Percentiles rank a stretch among this genome's conserved stretches.
Conservation (phyloP, 2,329 filamentous ascomycete genomes). For the Trichoderma endophyticum region DNA sequence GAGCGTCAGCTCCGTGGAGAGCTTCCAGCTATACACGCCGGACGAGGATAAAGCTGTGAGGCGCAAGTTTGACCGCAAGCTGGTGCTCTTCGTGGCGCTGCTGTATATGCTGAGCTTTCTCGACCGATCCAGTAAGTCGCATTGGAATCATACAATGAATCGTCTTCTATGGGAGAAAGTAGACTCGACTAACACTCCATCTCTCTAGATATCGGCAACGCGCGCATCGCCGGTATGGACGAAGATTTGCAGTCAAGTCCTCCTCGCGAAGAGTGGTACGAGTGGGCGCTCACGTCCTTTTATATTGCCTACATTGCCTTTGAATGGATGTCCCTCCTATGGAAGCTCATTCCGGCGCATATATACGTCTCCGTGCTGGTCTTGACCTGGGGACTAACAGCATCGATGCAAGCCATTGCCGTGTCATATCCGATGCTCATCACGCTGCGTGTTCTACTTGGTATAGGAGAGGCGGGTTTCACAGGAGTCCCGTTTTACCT, state of each 20-base stretch:
- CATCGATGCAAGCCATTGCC: conserved; percentile 67
- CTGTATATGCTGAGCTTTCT: conserved; percentile 84
- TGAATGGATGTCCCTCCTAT: conserved; percentile 64
- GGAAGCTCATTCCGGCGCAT: conserved; percentile 58
- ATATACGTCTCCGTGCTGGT: conserved; percentile 61
- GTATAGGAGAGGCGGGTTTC: conserved; percentile 64
- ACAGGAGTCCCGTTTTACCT: conserved; percentile 62
- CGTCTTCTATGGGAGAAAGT: not conserved
- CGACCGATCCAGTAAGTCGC: conserved; percentile 71
- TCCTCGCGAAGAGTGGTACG: conserved; percentile 49
- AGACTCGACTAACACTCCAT: not conserved
- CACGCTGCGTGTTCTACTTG: conserved; percentile 53
- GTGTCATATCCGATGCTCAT: conserved; percentile 62
- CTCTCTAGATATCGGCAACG: conserved; percentile 58
- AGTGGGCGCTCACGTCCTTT: conserved; percentile 59
- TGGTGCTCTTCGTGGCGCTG: conserved; percentile 77
- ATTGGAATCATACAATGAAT: not conserved
- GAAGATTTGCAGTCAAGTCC: conserved; percentile 54
- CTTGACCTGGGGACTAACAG: conserved; percentile 73
- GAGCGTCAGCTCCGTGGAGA: conserved; percentile 34
- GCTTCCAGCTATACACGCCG: conserved; percentile 45
- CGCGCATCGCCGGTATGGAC: conserved; percentile 62
- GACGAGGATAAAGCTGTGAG: conserved; percentile 73
- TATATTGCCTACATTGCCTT: conserved; percentile 62
- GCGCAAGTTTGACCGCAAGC: conserved; percentile 69